Conservation (phyloP, 257 asterid genomes). For the Nicotiana tomentosiformis region DNA sequence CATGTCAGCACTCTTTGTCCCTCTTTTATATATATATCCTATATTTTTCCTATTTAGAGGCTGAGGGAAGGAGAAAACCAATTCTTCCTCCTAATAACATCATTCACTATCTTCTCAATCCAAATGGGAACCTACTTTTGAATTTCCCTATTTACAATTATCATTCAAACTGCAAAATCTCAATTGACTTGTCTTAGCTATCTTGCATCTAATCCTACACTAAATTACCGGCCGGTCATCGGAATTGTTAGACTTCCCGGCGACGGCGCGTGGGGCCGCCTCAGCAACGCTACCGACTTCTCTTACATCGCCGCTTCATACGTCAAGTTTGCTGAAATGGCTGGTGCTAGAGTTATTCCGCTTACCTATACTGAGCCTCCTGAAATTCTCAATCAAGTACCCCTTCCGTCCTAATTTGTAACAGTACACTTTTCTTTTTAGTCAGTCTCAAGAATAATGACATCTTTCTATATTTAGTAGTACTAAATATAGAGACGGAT, state of each 20-base stretch:
- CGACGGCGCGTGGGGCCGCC: slow-evolving; percentile 87
- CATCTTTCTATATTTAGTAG: too few species aligned
- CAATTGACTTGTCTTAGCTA: slow-evolving; percentile 14
- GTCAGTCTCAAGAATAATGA: too few species aligned
- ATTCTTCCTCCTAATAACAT: background rate
- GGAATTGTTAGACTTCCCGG: slow-evolving; percentile 91
- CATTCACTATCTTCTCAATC: background rate
- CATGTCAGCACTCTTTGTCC: too few species aligned
- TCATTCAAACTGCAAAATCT: background rate
- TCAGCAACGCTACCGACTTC: slow-evolving; percentile 50
- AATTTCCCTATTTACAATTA: background rate
- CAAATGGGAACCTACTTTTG: background rate
- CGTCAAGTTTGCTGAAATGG: slow-evolving; percentile 85
- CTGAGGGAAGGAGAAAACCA: background rate
- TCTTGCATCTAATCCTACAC: slow-evolving; percentile 46
- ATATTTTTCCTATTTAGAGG: too few species aligned
- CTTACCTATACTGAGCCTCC: slow-evolving; percentile 67
- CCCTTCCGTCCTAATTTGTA: too few species aligned
- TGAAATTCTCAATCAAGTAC: slow-evolving; percentile 49
- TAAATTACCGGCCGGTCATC: slow-evolving; percentile 70
- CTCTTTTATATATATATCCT: too few species aligned
- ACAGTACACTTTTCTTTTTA: too few species aligned
- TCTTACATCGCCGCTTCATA: slow-evolving; percentile 94
- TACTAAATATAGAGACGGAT: too few species aligned
- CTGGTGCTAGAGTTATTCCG: slow-evolving; percentile 93